Base-by-base conservation (phyloP, 257 asterid genomes). In the Cordia subcordata region DNA sequence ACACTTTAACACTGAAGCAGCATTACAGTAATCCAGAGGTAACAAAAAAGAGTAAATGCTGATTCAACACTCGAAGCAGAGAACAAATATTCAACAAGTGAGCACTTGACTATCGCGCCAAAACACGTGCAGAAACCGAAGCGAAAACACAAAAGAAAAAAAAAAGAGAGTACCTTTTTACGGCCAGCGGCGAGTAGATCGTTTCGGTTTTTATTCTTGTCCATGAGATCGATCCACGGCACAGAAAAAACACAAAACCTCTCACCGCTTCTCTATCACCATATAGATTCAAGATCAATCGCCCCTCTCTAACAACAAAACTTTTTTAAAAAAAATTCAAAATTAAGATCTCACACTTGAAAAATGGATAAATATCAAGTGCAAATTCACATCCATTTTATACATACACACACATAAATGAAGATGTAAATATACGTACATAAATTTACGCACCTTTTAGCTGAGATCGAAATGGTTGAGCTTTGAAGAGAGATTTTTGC, bases 161-260 rank as follows among this genome's bases (percentile, higher is more conserved):
- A 33, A 37, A 18, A 33, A 14, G 17, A 27, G 13, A 10, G 32
- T 70, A 92, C 99, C 96, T 77, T 92, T 72, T 88, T 81, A 67
- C 95, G 90, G 57, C 99, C 99, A 13, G 94, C 96, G 45, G 93
- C 93, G 33, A 86, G 87, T 72, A 92, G 82, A 79, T 92, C 99
- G 75, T 88, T 78, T 23, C 94, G 82, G 81, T 67, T 84, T 68
- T 88, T 91, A 53, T 84, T 85, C 73, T 88, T 88, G 57, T 86
- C 94, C 99, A 92, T 88, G 73, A 63, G 69, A 73, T 70, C 79
- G 70, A 75, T 73, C 70, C 75, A 70, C 72, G 65, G 61, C 54
- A 53, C 74, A 37, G 39, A 62, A 63, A 54, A 40, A 27, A 27
- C 35, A 27, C 35, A 27, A 27, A 27, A 6, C 39, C 49, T 14